Base-by-base conservation (phyloP, 805 yeast species). In the Limtongia smithiae region DNA sequence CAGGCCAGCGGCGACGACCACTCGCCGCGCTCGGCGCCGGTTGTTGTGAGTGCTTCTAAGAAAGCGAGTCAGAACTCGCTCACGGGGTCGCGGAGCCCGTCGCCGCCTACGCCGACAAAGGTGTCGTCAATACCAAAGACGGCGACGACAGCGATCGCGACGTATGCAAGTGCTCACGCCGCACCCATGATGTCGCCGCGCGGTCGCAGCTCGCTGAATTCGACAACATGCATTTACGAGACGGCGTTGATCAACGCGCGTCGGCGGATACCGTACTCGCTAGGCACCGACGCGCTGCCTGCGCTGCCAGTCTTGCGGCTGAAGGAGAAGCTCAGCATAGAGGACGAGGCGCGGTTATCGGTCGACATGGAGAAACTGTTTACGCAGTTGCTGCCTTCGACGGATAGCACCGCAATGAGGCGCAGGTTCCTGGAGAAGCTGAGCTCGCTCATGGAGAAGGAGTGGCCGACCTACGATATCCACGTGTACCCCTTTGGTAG, bases 241-340 rank as follows among this genome's bases (percentile, higher is more conserved):
- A 53, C 59, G 5, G 58, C 59, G 20, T 47, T 50, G 20, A 36
- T 54, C 15, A 34, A 57, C 30, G 48, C 57, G 21, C 50, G 54
- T 20, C 41, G 63, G 14, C 52, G 63, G 30, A 48, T 60, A 18
- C 62, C 63, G 14, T 60, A 60, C 34, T 38, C 54, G 14, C 44
- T 60, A 4, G 62, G 62, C 9, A 33, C 52, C 9, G 37, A 21
- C 15, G 57, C 60, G 21, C 43, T 57, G 20, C 47, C 40, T 6
- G 17, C 48, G 8, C 39, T 38, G 25, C 36, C 53, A 3, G 40
- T 47, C 14, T 35, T 47, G 12, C 44, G 41, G 28, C 30, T 27
- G 12, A 42, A 24, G n/a, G 50, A 45, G 24, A 31, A 20, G 22
- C 50, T 51, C 12, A 15, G 42, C 1, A 18, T 33, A 2, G 54